These are phyloP conservation scores for Suillus subalutaceus DNA, from an alignment of 768 basidiomycete species.

Conservation along the genomic window DNA sequence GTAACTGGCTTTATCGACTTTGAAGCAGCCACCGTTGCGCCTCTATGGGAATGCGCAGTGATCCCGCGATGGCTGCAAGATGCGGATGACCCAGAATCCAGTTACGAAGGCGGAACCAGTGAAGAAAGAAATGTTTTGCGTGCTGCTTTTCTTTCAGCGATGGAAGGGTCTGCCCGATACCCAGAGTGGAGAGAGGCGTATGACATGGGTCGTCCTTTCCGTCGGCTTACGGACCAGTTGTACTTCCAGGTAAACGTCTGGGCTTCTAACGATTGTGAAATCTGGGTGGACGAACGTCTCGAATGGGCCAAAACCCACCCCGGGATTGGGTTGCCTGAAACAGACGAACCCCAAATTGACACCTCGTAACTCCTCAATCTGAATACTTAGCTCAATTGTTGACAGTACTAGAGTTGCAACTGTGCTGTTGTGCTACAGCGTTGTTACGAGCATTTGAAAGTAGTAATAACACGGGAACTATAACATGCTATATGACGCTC, in stretches of 20 bases:
- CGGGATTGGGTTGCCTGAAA: constrained; percentile 3
- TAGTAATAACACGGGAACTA: no score
- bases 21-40: constrained; percentile 25
- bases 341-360: neutral
- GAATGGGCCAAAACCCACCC: constrained; percentile 5
- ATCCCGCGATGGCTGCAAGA: constrained; percentile 27
- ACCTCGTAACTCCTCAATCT: no score
- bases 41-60: constrained; percentile 27
- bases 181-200: constrained; percentile 8
- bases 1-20: constrained; percentile 21
- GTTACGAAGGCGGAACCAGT: neutral
- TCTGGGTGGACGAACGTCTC: constrained; percentile 6
- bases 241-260: neutral
- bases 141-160: neutral
- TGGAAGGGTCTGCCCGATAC: neutral
- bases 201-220: neutral
- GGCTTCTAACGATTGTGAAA: neutral
- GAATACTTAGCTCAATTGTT: no score
- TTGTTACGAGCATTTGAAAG: no score
- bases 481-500: no score
- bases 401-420: no score
- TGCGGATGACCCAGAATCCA: constrained; percentile 16
- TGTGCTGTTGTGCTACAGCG: no score
- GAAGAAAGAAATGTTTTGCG: neutral
- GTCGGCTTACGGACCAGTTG: constrained; percentile 4